Conservation (phyloP, 2,329 filamentous ascomycete species). For the Hypoxylon rubiginosum region DNA sequence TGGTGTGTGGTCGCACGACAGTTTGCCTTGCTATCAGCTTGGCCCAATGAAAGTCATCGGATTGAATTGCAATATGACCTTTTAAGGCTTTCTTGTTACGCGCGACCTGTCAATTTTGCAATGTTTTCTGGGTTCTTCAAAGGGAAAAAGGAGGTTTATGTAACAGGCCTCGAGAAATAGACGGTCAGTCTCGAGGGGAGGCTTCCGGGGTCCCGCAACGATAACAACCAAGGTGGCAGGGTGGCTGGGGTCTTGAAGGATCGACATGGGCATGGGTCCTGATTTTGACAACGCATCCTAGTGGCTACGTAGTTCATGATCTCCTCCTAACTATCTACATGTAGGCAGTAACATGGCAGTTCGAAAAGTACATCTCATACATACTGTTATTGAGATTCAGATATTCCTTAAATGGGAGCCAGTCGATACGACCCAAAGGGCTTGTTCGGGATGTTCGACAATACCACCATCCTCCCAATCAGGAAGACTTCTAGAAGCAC, state of each 20-base stretch:
- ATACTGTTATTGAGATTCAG: neutral
- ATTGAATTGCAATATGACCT: slow-evolving; percentile 6
- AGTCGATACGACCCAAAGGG: neutral
- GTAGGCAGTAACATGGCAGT: slow-evolving; percentile 9
- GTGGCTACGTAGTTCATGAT: slow-evolving; percentile 12
- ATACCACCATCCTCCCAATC: slow-evolving; percentile 2
- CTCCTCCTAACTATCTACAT: too few species aligned
- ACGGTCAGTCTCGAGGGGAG: neutral
- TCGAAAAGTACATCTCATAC: slow-evolving; percentile 1
- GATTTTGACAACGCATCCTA: slow-evolving; percentile 34
- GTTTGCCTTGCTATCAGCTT: slow-evolving; percentile 27
- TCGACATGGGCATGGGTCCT: slow-evolving; percentile 24
- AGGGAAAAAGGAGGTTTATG: slow-evolving; percentile 7
- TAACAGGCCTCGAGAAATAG: slow-evolving; percentile 11
- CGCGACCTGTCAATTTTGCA: slow-evolving; percentile 17
- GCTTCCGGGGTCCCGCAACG: slow-evolving; percentile 9
- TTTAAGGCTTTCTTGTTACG: neutral
- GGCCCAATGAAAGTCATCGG: slow-evolving; percentile 17
- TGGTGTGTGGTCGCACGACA: slow-evolving; percentile 15
- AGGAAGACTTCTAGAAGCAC: slow-evolving; percentile 31
- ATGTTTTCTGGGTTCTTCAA: neutral
- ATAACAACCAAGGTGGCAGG: slow-evolving; percentile 18
- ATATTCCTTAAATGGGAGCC: neutral
- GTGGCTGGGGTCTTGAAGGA: slow-evolving; percentile 16
- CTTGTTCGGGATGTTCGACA: neutral